Conservation (phyloP, 768 basidiomycete species). For the Suillus luteus region DNA sequence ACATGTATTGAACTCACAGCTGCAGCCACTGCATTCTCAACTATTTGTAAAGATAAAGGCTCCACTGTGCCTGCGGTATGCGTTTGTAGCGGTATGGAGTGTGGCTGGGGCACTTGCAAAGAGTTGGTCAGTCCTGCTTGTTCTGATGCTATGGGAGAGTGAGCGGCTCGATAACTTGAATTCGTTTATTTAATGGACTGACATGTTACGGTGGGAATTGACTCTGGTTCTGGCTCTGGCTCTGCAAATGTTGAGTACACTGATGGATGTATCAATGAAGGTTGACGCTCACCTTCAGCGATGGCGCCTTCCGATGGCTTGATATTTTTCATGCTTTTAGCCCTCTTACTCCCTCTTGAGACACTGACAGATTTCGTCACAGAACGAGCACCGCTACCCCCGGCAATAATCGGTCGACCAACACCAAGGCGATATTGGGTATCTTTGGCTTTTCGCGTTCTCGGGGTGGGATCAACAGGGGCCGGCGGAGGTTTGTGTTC, state of each 20-base stretch:
- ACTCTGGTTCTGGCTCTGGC: constrained; percentile 24
- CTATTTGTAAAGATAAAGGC: background rate
- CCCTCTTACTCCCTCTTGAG: constrained; percentile 47
- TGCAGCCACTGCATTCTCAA: constrained; percentile 25
- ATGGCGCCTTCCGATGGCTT: constrained; percentile 60
- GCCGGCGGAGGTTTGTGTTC: constrained; percentile 19
- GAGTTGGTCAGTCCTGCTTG: background rate
- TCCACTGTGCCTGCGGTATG: background rate
- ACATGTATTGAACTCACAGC: constrained; percentile 28
- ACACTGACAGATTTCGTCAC: constrained; percentile 60
- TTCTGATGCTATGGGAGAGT: constrained; percentile 6
- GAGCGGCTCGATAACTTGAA: background rate
- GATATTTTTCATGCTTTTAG: constrained; percentile 50
- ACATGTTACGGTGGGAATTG: background rate
- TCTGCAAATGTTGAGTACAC: constrained; percentile 26
- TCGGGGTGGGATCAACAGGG: constrained; percentile 34
- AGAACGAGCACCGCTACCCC: constrained; percentile 65
- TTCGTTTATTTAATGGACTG: background rate
- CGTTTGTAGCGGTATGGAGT: background rate
- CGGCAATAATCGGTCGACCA: constrained; percentile 65
- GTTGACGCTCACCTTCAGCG: constrained; percentile 43
- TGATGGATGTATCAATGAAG: constrained; percentile 4
- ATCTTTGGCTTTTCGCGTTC: constrained; percentile 73
- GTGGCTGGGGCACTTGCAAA: background rate
- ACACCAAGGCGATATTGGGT: constrained; percentile 70